These are phyloP conservation scores for Lupinus albus DNA, from an alignment of 306 rosid species.

Conservation along the genomic window DNA sequence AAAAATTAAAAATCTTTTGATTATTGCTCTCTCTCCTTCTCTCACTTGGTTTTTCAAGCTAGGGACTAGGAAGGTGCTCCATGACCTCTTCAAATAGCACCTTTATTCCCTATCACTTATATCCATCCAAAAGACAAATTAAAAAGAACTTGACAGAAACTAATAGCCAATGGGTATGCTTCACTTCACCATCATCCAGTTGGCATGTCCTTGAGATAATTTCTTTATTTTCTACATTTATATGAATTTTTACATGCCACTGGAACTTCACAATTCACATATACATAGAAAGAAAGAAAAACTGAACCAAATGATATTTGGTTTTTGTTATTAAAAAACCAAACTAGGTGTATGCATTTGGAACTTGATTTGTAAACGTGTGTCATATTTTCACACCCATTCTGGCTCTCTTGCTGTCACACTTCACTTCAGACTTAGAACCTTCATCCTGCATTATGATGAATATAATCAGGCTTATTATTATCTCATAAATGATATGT, in stretches of 20 bases:
- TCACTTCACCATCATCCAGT: conserved; percentile 30
- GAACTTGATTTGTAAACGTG: neutral
- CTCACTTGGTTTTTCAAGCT: neutral
- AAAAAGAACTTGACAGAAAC: conserved; percentile 4
- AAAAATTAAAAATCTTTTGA: too few species aligned
- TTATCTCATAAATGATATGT: neutral
- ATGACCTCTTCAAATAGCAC: neutral
- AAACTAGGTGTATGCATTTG: conserved; percentile 13
- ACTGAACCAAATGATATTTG: neutral
- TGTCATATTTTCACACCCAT: neutral
- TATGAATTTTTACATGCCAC: neutral
- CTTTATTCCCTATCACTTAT: neutral
- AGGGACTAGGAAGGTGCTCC: conserved; percentile 7
- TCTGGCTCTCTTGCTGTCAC: conserved; percentile 8
- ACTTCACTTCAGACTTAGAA: conserved; percentile 49
- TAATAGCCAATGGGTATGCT: conserved; percentile 16
- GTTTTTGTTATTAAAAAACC: neutral
- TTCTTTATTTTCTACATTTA: conserved; percentile 23
- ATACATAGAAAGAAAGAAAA: neutral
- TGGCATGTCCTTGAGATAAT: conserved; percentile 4
- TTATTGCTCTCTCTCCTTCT: neutral
- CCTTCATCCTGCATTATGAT: conserved; percentile 40
- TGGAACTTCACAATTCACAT: neutral
- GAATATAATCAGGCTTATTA: conserved; percentile 10
- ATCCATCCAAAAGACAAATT: conserved; percentile 25